A percentile compares a stretch with the other conserved stretches of the same genome.
phyloP scores from a whole-genome alignment of 352 stramenopile species.

The Phytophthora quininea region DNA sequence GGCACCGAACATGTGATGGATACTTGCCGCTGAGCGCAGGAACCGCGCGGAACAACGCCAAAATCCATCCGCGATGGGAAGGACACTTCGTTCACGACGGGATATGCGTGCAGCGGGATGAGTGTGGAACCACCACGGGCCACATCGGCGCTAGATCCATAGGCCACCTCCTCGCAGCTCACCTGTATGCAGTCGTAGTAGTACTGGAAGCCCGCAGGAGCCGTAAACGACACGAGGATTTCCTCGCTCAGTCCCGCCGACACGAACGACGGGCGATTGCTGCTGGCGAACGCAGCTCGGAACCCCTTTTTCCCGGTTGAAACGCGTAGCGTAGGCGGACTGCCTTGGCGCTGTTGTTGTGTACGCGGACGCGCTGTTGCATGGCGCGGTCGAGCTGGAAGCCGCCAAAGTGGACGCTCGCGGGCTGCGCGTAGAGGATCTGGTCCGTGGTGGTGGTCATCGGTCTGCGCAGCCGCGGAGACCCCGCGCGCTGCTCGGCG shows the following conservation, averaged over 20 bases:
- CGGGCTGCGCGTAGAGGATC: constrained; percentile 56
- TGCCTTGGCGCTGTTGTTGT: constrained; percentile 79
- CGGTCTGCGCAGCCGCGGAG: constrained; percentile 22
- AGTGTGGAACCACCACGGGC: constrained; percentile 49
- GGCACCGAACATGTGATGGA: constrained; percentile 79
- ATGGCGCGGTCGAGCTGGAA: constrained; percentile 70
- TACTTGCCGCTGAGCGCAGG: constrained; percentile 45
- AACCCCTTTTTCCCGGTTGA: constrained; percentile 42
- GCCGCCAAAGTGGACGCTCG: constrained; percentile 89
- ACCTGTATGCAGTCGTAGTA: constrained; percentile 91
- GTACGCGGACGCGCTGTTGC: constrained; percentile 70
- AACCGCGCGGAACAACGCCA: constrained; percentile 61
- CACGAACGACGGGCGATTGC: constrained; percentile 64
- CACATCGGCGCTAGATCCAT: constrained; percentile 57
- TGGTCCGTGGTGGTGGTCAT: constrained; percentile 31
- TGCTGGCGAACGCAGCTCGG: constrained; percentile 47
- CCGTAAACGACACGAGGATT: constrained; percentile 75
- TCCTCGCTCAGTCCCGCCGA: constrained; percentile 81
- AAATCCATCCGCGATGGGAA: constrained; percentile 88
- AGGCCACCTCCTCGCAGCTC: constrained; percentile 72
- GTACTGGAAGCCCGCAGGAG: constrained; percentile 77
- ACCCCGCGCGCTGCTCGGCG: background rate
- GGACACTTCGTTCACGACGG: constrained; percentile 76
- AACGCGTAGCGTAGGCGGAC: constrained; percentile 77
- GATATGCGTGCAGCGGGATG: constrained; percentile 89